Conservation (phyloP, 1,139 yeast genomes). For the Suhomyces kunorum region DNA sequence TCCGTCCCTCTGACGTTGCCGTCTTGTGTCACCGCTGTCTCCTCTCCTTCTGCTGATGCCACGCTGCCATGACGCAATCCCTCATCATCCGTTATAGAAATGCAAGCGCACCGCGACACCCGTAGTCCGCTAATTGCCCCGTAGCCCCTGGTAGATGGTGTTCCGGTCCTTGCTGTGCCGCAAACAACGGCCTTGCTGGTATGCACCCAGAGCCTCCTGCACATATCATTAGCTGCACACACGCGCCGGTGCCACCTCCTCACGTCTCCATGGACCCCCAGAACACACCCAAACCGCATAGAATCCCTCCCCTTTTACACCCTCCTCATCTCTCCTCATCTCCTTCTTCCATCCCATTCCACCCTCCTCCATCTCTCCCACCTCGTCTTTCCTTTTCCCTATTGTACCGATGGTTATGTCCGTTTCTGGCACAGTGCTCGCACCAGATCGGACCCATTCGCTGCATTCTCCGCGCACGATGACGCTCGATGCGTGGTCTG, state of each 20-base stretch:
- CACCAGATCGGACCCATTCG: not conserved
- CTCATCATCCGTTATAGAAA: not conserved
- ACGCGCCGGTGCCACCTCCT: too few species aligned
- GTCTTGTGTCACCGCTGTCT: too few species aligned
- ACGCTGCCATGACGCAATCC: not conserved
- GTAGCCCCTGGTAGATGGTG: too few species aligned
- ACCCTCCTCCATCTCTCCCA: not conserved
- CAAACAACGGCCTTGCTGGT: too few species aligned
- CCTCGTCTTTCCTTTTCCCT: not conserved
- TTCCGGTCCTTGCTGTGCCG: too few species aligned
- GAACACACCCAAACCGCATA: not conserved
- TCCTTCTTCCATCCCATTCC: not conserved
- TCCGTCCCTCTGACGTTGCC: too few species aligned
- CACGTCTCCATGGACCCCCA: not conserved
- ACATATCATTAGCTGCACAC: too few species aligned
- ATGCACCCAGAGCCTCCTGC: too few species aligned
- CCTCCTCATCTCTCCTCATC: not conserved
- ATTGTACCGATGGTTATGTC: too few species aligned
- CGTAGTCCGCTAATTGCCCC: too few species aligned
- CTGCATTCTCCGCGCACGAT: conserved; percentile 3
- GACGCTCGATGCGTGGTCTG: conserved; percentile 6
- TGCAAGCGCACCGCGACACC: too few species aligned
- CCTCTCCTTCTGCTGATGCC: not conserved
- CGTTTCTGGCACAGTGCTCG: not conserved
- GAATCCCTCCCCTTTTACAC: too few species aligned